Base-by-base conservation (phyloP, 768 basidiomycete species). In the Russula lepida region DNA sequence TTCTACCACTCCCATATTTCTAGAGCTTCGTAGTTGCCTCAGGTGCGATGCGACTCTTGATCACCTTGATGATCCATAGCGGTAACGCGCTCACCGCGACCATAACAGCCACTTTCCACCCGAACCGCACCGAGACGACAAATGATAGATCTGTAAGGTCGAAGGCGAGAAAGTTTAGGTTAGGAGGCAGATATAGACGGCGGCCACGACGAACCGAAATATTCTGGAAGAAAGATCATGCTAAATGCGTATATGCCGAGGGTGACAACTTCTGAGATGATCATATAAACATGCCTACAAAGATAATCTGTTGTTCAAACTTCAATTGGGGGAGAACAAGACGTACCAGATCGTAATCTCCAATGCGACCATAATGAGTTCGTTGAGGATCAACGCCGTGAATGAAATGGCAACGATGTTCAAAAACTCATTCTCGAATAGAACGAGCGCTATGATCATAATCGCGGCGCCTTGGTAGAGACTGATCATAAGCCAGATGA, bases 391-490 rank as follows among this genome's bases (percentile, higher is more conserved):
- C 59, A 98, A 78, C 0, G 97, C 92, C 1, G 95, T 97, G 72
- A 97, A 99, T 0, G 97, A 98, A 66, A 98, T 99, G 21, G 95
- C 88, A 32, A 99, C 97, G 62, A 99, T 98, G 71, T 98, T 97
- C 66, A 98, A 73, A 74, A 98, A 98, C 69, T 99, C 95, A 55
- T 83, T 95, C 74, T 99, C 97, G 72, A 98, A 99, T 1, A 99
- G 81, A 8, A 95, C 82, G 23, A 99, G 84, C 0, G 92, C 97
- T 78, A 95, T 84, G 69, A 99, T 91, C 97, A 99, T 99, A 74
- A 99, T 99, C 4, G 93, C 93, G 43, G 92, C 92, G 67, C 95
- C 95, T 83, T 99, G 97, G 74, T 98, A 99, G 51, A 98, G 77
- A 69, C 93, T 95, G 70, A 98, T 93, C 85, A 95, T 92, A 63